phyloP scores from a whole-genome alignment of 495 filamentous ascomycete genomes.

The Trichocladium antarcticum region DNA sequence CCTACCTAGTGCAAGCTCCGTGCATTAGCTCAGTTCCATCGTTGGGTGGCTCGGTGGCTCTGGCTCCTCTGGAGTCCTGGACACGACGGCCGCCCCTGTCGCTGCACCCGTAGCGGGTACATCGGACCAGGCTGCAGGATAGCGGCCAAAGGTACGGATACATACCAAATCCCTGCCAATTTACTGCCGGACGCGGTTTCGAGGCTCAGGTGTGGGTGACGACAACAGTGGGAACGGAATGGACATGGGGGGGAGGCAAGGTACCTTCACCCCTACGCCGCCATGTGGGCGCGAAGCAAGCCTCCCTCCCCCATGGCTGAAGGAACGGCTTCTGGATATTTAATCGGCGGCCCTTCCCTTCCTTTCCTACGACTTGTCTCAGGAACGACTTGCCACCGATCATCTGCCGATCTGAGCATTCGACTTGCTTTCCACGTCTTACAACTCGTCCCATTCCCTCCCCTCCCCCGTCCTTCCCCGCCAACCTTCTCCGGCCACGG shows the following conservation, averaged over 20 bases:
- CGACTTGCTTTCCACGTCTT: neutral
- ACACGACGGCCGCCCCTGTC: conserved; percentile 6
- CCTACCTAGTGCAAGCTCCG: neutral
- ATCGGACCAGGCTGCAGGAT: conserved; percentile 16
- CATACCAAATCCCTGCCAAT: neutral
- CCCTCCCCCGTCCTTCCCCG: neutral
- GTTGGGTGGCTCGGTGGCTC: no score
- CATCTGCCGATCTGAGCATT: neutral
- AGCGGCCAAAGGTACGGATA: no score
- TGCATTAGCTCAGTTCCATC: conserved; percentile 5
- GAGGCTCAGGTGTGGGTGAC: neutral
- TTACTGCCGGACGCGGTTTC: neutral
- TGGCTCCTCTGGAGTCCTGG: neutral
- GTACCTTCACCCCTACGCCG: conserved; percentile 7
- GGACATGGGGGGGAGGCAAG: neutral
- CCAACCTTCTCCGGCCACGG: neutral
- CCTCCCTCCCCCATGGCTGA: conserved; percentile 2
- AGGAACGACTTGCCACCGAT: neutral
- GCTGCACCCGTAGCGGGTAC: conserved; percentile 10
- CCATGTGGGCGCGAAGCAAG: conserved; percentile 10
- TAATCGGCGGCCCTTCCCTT: conserved; percentile 8
- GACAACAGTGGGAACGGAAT: neutral
- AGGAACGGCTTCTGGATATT: conserved; percentile 8
- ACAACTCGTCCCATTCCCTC: neutral
- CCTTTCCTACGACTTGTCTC: neutral